These are phyloP conservation scores for Aspergillus heteromorphus DNA, from an alignment of 495 filamentous ascomycete genomes.

Conservation along the genomic window DNA sequence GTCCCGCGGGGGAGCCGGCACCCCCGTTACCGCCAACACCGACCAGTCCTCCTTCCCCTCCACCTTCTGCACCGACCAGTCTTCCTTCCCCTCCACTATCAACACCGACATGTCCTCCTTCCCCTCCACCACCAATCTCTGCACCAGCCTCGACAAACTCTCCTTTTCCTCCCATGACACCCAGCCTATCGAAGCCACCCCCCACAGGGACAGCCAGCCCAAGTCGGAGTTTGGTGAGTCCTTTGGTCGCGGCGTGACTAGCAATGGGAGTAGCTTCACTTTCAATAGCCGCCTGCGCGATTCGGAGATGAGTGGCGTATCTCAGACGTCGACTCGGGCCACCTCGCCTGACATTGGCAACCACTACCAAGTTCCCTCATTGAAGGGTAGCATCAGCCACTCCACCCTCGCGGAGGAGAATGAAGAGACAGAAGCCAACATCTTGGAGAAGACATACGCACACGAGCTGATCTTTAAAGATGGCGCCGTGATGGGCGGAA, in stretches of 20 bases:
- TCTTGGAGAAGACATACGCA: conserved; percentile 79
- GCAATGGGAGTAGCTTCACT: conserved; percentile 64
- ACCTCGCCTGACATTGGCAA: conserved; percentile 72
- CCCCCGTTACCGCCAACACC: conserved; percentile 12
- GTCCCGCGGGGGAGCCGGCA: conserved; percentile 21
- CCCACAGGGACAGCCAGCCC: conserved; percentile 22
- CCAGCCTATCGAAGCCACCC: conserved; percentile 14
- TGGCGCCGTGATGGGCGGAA: conserved; percentile 89
- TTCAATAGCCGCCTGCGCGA: conserved; percentile 69
- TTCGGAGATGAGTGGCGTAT: conserved; percentile 75
- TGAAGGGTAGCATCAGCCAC: conserved; percentile 54
- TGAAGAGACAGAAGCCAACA: conserved; percentile 71
- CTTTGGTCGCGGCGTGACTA: conserved; percentile 40
- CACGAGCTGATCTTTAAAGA: conserved; percentile 94
- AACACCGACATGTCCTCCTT: conserved; percentile 15
- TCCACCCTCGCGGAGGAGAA: conserved; percentile 64
- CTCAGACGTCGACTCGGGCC: conserved; percentile 79
- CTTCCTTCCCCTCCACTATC: conserved; percentile 21
- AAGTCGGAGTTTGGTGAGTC: conserved; percentile 36
- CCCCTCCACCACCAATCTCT: conserved; percentile 22
- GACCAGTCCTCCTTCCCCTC: conserved; percentile 23
- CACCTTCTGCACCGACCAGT: conserved; percentile 32
- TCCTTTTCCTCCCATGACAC: conserved; percentile 21
- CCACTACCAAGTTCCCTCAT: conserved; percentile 35
- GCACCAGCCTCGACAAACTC: conserved; percentile 33